These are phyloP conservation scores for Populus ilicifolia DNA, from an alignment of 345 rosid genomes.

Conservation along the genomic window DNA sequence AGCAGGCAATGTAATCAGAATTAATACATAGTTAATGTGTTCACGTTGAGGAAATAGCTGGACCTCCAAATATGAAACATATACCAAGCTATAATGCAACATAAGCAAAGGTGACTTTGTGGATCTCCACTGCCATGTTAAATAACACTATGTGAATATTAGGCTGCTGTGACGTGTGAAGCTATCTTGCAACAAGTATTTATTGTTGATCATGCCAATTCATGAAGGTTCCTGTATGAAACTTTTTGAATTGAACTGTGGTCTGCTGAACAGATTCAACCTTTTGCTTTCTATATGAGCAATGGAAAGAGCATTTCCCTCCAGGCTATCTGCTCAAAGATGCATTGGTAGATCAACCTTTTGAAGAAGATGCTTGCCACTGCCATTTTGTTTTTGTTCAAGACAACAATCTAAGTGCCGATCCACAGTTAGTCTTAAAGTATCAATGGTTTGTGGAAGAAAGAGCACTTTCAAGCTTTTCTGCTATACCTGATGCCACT, in stretches of 20 bases:
- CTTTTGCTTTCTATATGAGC: conserved; percentile 68
- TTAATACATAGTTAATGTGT: background rate
- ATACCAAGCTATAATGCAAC: background rate
- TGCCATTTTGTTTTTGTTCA: conserved; percentile 69
- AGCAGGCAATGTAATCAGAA: background rate
- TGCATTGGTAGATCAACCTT: conserved; percentile 79
- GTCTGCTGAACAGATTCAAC: conserved; percentile 62
- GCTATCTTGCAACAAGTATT: background rate
- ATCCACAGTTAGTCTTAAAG: conserved; percentile 53
- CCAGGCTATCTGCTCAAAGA: conserved; percentile 70
- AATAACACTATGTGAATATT: background rate
- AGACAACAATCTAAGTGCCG: conserved; percentile 48
- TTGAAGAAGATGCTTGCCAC: conserved; percentile 82
- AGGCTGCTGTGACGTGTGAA: background rate
- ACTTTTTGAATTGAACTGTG: conserved; percentile 2
- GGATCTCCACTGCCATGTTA: background rate
- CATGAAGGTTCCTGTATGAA: background rate
- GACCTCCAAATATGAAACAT: background rate
- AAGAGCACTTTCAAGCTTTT: conserved; percentile 65
- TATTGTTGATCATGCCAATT: background rate
- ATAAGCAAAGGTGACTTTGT: background rate
- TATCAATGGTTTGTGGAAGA: conserved; percentile 88
- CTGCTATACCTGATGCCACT: conserved; percentile 67
- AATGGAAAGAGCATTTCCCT: conserved; percentile 79
- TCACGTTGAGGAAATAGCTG: background rate